Evolutionary conservation across 75 land plant species (phyloP), one percentile per base, ranked within the genome.

Genomic region (Cupressus sempervirens): DNA sequence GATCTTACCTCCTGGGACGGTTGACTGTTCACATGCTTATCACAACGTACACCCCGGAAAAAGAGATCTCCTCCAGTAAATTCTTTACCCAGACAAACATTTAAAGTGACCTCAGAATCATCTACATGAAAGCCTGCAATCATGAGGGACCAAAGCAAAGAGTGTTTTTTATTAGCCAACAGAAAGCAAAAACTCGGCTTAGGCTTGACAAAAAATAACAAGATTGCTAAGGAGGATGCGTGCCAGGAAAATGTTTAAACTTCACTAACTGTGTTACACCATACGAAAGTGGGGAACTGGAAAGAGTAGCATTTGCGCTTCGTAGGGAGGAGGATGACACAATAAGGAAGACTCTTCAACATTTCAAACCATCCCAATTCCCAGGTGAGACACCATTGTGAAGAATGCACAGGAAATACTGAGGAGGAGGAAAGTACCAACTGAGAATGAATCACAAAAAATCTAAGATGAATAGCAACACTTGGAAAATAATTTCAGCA

Each of bases 21-120:
- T 84, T 92, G 94, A 75, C 97, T 87, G 88, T 98, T 96, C 12
- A 98, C 99, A 94, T 98, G 99, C 32, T 91, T 91, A 46, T 96
- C 99, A 87, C 99, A 96, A 41, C 99, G 99, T n/a, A 93, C 93
- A 74, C 99, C 99, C 30, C 97, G 91, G 79, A 98, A 98, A 87
- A 96, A 98, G 73, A 98, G 86, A 84, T 98, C 98, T 6, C 99
- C 98, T 46, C 99, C 99, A 89, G 88, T 86, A 85, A 96, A 98
- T 75, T 96, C 90, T 81, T 92, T 95, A 38, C 99, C 99, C 90
- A 96, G 89, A 86, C 99, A 98, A 38, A 98, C 94, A 90, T 98
- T 98, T 41, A 98, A 88, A 29, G 99, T 96, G 46, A 98, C 99
- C 89, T 98, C 99, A 18, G 98, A 93, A 83, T 98, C 99, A 91